Percentiles rank a stretch among this genome's conserved stretches.
Evolutionary conservation across 2,329 filamentous ascomycete species (phyloP).

Genomic region (Saccharata proteae): DNA sequence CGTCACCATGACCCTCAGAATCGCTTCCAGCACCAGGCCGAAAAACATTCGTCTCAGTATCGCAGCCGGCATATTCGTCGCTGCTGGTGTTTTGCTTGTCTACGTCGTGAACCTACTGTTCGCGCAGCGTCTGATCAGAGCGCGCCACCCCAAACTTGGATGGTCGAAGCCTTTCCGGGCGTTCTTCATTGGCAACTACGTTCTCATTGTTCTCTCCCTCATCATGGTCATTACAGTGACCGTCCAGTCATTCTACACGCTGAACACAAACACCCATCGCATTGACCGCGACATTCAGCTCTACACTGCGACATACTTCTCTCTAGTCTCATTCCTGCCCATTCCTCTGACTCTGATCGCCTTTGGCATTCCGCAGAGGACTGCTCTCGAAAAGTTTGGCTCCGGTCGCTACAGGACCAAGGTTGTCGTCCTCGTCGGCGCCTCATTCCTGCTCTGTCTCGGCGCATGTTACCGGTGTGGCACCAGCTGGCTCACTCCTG

Average conservation of each 20-base stretch:
- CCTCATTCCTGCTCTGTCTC: constrained; percentile 48
- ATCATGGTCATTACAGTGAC: constrained; percentile 54
- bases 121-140: constrained; percentile 61
- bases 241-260: constrained; percentile 56
- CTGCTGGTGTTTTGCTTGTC: constrained; percentile 61
- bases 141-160: constrained; percentile 57
- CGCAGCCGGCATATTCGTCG: constrained; percentile 56
- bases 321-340: constrained; percentile 55
- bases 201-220: constrained; percentile 46
- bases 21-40: constrained; percentile 20
- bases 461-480: constrained; percentile 59
- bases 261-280: constrained; percentile 35
- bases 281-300: constrained; percentile 53
- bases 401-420: constrained; percentile 55
- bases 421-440: constrained; percentile 48
- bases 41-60: constrained; percentile 38
- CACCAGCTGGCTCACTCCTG: constrained; percentile 39
- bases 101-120: constrained; percentile 72
- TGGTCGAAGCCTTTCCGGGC: constrained; percentile 47
- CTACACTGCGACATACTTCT: constrained; percentile 49
- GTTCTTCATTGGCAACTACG: constrained; percentile 47
- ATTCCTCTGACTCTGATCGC: constrained; percentile 42
- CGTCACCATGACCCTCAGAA: constrained; percentile 26
- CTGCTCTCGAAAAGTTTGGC: constrained; percentile 48
- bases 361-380: constrained; percentile 32